These are phyloP conservation scores for Ustilago lituana DNA, from an alignment of 1,284 basidiomycete genomes.

Conservation along the genomic window DNA sequence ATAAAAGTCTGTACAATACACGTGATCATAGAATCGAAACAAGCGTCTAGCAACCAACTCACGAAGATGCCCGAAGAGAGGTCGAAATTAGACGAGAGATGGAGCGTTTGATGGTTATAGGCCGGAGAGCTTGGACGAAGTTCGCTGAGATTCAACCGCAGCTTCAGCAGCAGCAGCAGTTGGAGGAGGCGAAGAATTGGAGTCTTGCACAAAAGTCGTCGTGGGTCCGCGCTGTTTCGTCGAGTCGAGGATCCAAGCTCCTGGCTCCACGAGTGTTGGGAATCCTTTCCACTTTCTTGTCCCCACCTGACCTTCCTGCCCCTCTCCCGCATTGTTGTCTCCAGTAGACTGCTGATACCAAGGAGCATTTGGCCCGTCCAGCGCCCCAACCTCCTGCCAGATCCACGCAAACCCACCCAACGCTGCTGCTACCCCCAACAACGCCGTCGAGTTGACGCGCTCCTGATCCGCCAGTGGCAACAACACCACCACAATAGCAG, in stretches of 20 bases:
- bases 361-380: constrained; percentile 58
- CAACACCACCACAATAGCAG: constrained; percentile 46
- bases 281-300: constrained; percentile 42
- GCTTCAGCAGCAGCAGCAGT: background rate
- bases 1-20: background rate
- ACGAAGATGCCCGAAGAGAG: no score
- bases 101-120: no score
- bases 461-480: constrained; percentile 50
- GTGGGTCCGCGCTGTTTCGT: constrained; percentile 40
- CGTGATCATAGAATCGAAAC: no score
- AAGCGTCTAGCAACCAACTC: no score
- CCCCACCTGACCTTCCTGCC: background rate
- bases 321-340: background rate
- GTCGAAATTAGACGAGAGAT: no score
- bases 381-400: constrained; percentile 50
- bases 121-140: background rate
- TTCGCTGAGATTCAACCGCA: no score
- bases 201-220: constrained; percentile 31
- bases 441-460: constrained; percentile 22
- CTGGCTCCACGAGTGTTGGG: constrained; percentile 49
- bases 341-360: constrained; percentile 23
- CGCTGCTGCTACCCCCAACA: constrained; percentile 46
- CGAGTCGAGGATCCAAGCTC: constrained; percentile 41
- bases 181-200: background rate
- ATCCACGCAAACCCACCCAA: constrained; percentile 28